phyloP scores from a whole-genome alignment of 2,329 filamentous ascomycete species.

The Arthrobotrys sphaeroides region DNA sequence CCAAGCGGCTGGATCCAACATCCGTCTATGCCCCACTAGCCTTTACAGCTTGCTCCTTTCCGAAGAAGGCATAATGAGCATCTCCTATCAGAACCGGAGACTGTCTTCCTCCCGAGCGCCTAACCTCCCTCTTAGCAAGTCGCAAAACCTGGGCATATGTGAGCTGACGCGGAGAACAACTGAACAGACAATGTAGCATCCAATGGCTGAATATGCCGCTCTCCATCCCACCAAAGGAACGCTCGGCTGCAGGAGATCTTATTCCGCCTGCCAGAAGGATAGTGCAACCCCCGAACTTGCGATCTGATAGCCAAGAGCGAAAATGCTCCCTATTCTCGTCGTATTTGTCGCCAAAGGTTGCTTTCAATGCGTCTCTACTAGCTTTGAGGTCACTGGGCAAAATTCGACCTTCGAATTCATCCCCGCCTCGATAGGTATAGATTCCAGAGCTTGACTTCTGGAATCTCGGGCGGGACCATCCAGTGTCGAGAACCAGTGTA shows the following conservation, averaged over 20 bases:
- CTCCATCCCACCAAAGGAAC: neutral
- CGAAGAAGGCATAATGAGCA: constrained; percentile 34
- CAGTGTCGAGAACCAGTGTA: constrained; percentile 44
- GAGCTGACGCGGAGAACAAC: neutral
- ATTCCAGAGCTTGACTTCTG: neutral
- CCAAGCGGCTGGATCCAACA: too few relatives aligned
- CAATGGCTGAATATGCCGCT: constrained; percentile 22
- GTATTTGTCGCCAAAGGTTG: neutral
- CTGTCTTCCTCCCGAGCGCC: neutral
- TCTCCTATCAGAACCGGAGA: constrained; percentile 39
- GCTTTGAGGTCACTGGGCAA: neutral
- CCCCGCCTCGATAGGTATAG: neutral
- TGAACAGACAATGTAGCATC: constrained; percentile 9
- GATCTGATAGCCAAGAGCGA: constrained; percentile 24
- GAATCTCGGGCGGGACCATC: constrained; percentile 29
- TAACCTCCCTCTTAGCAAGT: constrained; percentile 19
- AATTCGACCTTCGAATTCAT: neutral
- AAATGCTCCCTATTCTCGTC: neutral
- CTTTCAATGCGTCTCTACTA: neutral
- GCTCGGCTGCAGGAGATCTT: constrained; percentile 24
- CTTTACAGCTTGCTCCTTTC: too few relatives aligned
- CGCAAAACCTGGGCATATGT: constrained; percentile 5
- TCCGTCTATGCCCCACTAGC: too few relatives aligned
- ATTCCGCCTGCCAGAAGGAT: constrained; percentile 36
- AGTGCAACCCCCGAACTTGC: constrained; percentile 40